These are phyloP conservation scores for Citeromyces hawaiiensis DNA, from an alignment of 1,139 yeast species.

Conservation along the genomic window DNA sequence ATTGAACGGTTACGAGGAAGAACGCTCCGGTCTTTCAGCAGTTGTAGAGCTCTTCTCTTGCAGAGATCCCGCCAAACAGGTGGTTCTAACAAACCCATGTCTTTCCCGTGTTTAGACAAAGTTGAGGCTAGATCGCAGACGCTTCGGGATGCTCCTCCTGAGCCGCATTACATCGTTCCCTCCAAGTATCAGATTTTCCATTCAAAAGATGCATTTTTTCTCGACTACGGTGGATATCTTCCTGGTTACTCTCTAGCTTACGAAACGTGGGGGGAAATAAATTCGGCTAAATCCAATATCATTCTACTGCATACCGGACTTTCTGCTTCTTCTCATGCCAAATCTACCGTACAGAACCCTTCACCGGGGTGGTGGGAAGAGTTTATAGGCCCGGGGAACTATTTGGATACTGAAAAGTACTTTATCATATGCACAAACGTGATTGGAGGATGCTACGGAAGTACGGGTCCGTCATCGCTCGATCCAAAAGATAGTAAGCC, in stretches of 20 bases:
- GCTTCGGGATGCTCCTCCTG: constrained; percentile 60
- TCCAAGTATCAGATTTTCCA: constrained; percentile 25
- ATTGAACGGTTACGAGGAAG: not conserved
- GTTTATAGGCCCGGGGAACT: constrained; percentile 75
- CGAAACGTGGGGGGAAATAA: constrained; percentile 81
- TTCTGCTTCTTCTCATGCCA: constrained; percentile 93
- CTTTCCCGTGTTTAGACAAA: constrained; percentile 80
- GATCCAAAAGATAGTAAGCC: constrained; percentile 59
- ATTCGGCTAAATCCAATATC: constrained; percentile 51
- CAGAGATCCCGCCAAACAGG: not conserved
- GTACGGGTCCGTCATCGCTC: constrained; percentile 80
- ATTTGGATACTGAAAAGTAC: constrained; percentile 69
- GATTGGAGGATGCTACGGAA: constrained; percentile 89
- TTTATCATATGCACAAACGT: constrained; percentile 84
- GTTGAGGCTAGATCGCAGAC: constrained; percentile 46
- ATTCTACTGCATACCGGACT: constrained; percentile 80
- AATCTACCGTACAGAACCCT: constrained; percentile 57
- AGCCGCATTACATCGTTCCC: constrained; percentile 68
- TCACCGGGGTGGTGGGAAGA: constrained; percentile 94
- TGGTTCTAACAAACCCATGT: constrained; percentile 45
- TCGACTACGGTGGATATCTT: constrained; percentile 74
- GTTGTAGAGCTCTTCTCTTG: not conserved
- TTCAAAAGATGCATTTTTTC: constrained; percentile 42
- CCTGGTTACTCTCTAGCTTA: constrained; percentile 74
- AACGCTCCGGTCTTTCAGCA: not conserved